These are phyloP conservation scores for Blastobotrys mokoenaii DNA, from an alignment of 805 yeast species.

Conservation along the genomic window DNA sequence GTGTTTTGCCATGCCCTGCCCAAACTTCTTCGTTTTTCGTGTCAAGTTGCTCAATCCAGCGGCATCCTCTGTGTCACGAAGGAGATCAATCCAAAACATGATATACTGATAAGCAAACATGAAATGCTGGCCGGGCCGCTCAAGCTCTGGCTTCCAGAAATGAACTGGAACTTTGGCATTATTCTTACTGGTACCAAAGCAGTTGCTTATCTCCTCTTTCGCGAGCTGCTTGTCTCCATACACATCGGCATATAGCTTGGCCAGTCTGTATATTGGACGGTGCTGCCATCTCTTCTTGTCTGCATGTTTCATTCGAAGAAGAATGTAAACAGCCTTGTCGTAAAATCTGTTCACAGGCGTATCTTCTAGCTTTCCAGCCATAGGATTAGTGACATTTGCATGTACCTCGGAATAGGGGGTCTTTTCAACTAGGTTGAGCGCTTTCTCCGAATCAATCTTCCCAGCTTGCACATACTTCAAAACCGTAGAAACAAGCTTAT, in stretches of 20 bases:
- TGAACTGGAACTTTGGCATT: conserved; percentile 60
- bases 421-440: conserved; percentile 33
- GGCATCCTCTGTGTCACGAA: conserved; percentile 47
- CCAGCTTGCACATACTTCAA: conserved; percentile 46
- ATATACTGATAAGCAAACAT: conserved; percentile 66
- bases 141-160: conserved; percentile 91
- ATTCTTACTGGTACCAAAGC: conserved; percentile 56
- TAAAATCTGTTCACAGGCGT: conserved; percentile 26
- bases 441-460: conserved; percentile 31
- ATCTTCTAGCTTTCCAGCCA: background rate
- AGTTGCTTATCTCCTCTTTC: conserved; percentile 48
- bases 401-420: conserved; percentile 25
- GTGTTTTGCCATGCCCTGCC: conserved; percentile 65
- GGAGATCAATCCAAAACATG: conserved; percentile 48
- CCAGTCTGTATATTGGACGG: conserved; percentile 65
- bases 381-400: background rate
- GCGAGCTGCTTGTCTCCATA: conserved; percentile 48
- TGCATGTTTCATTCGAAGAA: conserved; percentile 39
- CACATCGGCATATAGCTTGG: conserved; percentile 51
- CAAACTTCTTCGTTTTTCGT: conserved; percentile 68
- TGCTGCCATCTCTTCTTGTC: conserved; percentile 94
- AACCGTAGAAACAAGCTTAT: conserved; percentile 46
- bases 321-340: conserved; percentile 34
- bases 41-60: conserved; percentile 51
- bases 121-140: conserved; percentile 90